Conservation (phyloP, 1,139 yeast species). For the Keqinozyma sinolaborantium region DNA sequence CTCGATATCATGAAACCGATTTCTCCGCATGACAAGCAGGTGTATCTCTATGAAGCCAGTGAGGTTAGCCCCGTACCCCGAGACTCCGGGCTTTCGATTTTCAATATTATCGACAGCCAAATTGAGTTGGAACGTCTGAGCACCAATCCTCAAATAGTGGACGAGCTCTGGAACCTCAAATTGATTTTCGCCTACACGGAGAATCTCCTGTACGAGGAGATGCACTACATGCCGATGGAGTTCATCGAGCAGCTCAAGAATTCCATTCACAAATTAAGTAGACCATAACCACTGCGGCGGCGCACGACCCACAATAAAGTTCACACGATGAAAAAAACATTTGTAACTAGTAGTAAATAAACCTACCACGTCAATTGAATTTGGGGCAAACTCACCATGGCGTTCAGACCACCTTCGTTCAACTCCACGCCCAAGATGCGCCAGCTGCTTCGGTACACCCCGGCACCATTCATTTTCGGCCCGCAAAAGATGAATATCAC, state of each 20-base stretch:
- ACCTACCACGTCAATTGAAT: neutral
- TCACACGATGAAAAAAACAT: neutral
- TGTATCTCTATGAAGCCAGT: constrained; percentile 29
- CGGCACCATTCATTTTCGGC: constrained; percentile 17
- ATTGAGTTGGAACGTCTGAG: constrained; percentile 49
- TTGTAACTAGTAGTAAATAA: neutral
- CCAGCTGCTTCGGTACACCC: constrained; percentile 11
- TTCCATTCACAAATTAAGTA: constrained; percentile 15
- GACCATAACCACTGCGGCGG: neutral
- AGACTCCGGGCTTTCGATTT: constrained; percentile 26
- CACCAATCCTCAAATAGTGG: constrained; percentile 37
- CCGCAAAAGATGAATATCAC: constrained; percentile 34
- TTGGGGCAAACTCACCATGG: constrained; percentile 11
- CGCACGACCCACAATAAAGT: neutral
- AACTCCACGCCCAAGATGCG: constrained; percentile 11
- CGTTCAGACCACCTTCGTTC: constrained; percentile 21
- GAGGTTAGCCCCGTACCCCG: constrained; percentile 2
- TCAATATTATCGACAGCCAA: constrained; percentile 55
- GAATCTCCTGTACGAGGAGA: constrained; percentile 23
- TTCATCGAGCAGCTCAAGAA: constrained; percentile 52
- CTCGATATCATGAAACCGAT: constrained; percentile 20
- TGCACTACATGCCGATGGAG: constrained; percentile 42
- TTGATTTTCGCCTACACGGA: constrained; percentile 64
- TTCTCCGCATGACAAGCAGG: constrained; percentile 30
- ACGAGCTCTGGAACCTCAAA: constrained; percentile 66